Evolutionary conservation across 2,329 filamentous ascomycete species (phyloP).

Genomic region (Diaporthe eres): DNA sequence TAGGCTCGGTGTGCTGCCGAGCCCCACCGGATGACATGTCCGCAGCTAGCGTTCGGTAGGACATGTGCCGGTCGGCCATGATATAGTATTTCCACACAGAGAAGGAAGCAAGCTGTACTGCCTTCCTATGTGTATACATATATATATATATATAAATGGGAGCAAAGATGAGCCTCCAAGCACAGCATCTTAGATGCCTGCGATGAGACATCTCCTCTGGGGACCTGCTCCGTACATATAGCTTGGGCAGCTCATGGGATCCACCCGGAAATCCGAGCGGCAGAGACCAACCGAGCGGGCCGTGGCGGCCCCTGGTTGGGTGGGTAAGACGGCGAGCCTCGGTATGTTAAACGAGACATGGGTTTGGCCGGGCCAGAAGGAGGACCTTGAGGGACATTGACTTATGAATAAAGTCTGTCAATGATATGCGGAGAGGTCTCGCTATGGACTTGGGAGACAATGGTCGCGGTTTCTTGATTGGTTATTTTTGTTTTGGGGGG

Average conservation of each 20-base stretch:
- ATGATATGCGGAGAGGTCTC: neutral
- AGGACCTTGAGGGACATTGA: neutral
- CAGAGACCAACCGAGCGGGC: neutral
- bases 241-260: neutral
- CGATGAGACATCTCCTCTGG: neutral
- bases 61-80: neutral
- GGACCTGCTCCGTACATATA: neutral
- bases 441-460: neutral
- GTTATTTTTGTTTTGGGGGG: too few relatives aligned
- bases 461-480: neutral
- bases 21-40: neutral
- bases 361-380: neutral
- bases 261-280: constrained; percentile 3
- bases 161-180: neutral
- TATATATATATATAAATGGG: rapidly evolving
- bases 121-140: rapidly evolving
- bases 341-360: neutral
- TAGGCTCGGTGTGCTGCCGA: constrained; percentile 6
- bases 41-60: neutral
- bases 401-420: neutral
- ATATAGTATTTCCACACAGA: neutral
- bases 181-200: too few relatives aligned
- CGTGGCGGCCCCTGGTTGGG: neutral
- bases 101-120: too few relatives aligned
- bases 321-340: neutral